These are phyloP conservation scores for Rhododendron mucronatum DNA, from an alignment of 148 eudicot genomes.

Conservation along the genomic window DNA sequence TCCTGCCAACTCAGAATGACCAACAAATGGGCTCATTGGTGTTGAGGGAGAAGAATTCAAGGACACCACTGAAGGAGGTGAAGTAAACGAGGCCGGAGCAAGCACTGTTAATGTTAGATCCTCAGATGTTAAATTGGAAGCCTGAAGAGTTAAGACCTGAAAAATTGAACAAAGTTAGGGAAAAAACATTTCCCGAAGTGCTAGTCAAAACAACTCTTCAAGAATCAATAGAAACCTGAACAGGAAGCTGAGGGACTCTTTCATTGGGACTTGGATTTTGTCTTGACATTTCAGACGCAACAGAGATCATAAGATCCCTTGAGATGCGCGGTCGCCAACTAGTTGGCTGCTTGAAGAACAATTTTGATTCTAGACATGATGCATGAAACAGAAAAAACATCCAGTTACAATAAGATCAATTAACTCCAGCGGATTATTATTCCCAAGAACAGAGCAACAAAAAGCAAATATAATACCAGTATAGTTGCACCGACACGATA, in stretches of 20 bases:
- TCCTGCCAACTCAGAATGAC: constrained; percentile 26
- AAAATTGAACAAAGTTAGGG: constrained; percentile 22
- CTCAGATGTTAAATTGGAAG: constrained; percentile 86
- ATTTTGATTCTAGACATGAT: constrained; percentile 61
- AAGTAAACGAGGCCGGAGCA: constrained; percentile 84
- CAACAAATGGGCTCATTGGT: constrained; percentile 49
- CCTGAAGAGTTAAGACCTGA: constrained; percentile 96
- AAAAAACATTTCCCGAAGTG: background rate
- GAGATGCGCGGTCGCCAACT: constrained; percentile 86
- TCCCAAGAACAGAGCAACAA: background rate
- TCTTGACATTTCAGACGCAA: constrained; percentile 86
- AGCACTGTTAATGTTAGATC: constrained; percentile 81
- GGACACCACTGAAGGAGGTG: constrained; percentile 77
- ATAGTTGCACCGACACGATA: constrained; percentile 92
- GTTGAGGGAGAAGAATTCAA: constrained; percentile 65
- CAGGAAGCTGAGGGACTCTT: constrained; percentile 62
- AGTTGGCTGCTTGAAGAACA: constrained; percentile 88
- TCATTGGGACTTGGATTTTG: constrained; percentile 48
- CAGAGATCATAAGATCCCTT: constrained; percentile 90
- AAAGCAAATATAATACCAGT: constrained; percentile 48
- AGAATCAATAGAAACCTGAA: constrained; percentile 57
- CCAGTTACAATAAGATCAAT: constrained; percentile 1
- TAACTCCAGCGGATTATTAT: background rate
- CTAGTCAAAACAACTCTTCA: background rate
- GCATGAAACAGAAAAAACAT: background rate